These are phyloP conservation scores for Mycena filopes DNA, from an alignment of 768 basidiomycete species.

Conservation along the genomic window DNA sequence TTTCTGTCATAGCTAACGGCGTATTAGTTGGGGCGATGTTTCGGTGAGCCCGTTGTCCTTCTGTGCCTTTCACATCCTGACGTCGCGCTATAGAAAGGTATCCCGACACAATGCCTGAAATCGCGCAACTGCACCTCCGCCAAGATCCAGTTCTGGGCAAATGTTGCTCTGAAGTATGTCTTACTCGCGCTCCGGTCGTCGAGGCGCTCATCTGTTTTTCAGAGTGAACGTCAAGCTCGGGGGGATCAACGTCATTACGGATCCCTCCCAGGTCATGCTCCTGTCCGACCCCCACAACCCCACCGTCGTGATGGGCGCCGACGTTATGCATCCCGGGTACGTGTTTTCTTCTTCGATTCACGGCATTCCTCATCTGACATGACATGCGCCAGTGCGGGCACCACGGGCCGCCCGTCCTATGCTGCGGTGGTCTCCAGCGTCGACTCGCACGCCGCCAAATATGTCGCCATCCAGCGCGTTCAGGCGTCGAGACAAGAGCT, in stretches of 20 bases:
- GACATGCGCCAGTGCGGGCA: conserved; percentile 79
- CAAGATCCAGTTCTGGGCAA: conserved; percentile 82
- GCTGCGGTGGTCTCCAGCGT: conserved; percentile 84
- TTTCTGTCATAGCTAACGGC: no score
- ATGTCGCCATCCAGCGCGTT: conserved; percentile 69
- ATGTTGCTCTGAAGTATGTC: conserved; percentile 80
- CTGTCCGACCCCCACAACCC: conserved; percentile 79
- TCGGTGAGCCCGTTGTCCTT: conserved; percentile 51
- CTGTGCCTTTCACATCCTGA: neutral
- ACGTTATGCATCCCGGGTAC: conserved; percentile 35
- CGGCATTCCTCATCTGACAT: conserved; percentile 55
- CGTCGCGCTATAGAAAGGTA: conserved; percentile 62
- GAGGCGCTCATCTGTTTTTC: neutral
- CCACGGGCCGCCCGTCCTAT: conserved; percentile 80
- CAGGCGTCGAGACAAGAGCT: conserved; percentile 77
- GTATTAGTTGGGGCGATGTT: conserved; percentile 84
- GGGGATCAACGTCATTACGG: conserved; percentile 82
- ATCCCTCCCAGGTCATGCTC: conserved; percentile 67
- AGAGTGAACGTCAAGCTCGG: conserved; percentile 89
- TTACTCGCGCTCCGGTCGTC: conserved; percentile 24
- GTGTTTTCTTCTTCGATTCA: neutral
- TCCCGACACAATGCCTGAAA: conserved; percentile 84
- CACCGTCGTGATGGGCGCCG: conserved; percentile 81
- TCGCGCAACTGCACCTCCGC: conserved; percentile 70
- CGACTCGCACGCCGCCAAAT: conserved; percentile 79